These are phyloP conservation scores for Blepharisma stoltei DNA, from an alignment of 73 alveolate genomes.

Conservation along the genomic window DNA sequence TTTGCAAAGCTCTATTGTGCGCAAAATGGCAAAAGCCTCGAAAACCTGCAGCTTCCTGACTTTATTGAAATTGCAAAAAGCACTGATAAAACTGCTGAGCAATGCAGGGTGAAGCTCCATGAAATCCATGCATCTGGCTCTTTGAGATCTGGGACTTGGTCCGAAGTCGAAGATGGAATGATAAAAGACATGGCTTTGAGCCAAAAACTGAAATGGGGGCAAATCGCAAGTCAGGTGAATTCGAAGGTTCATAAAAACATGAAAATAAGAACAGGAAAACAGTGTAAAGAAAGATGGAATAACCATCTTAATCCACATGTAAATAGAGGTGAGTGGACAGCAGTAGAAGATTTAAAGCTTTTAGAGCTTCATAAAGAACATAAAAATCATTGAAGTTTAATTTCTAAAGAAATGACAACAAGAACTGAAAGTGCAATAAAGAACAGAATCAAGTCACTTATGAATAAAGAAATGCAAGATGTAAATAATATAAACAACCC, in stretches of 20 bases:
- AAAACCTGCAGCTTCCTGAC: neutral
- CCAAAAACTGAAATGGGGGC: conserved; percentile 18
- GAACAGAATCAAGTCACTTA: conserved; percentile 48
- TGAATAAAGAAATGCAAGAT: conserved; percentile 19
- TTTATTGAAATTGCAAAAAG: neutral
- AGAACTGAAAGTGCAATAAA: conserved; percentile 82
- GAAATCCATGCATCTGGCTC: neutral
- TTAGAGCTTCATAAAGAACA: conserved; percentile 48
- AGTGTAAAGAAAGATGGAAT: conserved; percentile 32
- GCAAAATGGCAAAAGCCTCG: neutral
- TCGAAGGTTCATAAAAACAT: neutral
- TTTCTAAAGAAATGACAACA: conserved; percentile 57
- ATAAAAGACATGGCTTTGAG: neutral
- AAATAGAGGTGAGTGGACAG: conserved; percentile 85
- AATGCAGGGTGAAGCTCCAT: neutral
- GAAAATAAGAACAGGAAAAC: conserved; percentile 47
- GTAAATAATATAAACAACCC: neutral
- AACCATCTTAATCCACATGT: conserved; percentile 88
- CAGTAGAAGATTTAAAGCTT: conserved; percentile 74
- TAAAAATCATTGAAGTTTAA: conserved; percentile 83
- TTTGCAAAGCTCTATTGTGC: neutral
- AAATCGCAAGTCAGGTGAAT: neutral
- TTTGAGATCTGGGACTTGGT: conserved; percentile 7
- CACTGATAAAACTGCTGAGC: neutral
- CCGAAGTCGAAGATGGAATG: conserved; percentile 10